Percentiles rank a stretch among this genome's conserved stretches.
Evolutionary conservation across 108 stramenopile genomes (phyloP).

Genomic region (Fragilariopsis cylindrus): DNA sequence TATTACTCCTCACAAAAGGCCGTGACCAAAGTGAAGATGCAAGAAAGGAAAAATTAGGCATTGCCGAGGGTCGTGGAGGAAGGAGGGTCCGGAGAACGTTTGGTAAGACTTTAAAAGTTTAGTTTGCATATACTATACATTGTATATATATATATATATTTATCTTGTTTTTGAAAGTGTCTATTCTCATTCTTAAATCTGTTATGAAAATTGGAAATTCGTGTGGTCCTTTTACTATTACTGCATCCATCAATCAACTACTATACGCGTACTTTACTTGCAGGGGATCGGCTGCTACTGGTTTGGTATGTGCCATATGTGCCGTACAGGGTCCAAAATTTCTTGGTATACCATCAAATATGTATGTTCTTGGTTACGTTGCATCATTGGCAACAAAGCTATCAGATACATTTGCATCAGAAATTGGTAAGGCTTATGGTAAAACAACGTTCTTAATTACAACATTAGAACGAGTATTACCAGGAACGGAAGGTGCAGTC

Average conservation of each 20-base stretch:
- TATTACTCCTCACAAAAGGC: not conserved
- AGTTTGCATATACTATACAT: not conserved
- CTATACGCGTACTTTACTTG: too few species aligned
- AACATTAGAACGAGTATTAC: conserved; percentile 79
- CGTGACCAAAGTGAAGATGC: conserved; percentile 90
- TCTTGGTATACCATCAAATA: conserved; percentile 54
- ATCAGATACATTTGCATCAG: conserved; percentile 95
- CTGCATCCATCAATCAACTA: too few species aligned
- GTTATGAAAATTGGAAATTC: not conserved
- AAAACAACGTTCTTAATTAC: conserved; percentile 94
- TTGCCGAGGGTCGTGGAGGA: conserved; percentile 92
- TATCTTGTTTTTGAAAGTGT: not conserved
- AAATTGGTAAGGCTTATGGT: conserved; percentile 96
- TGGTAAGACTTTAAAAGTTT: conserved; percentile 53
- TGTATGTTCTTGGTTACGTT: conserved; percentile 83
- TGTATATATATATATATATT: not conserved
- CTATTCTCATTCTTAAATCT: not conserved
- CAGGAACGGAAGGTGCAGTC: conserved; percentile 88
- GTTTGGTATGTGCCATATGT: conserved; percentile 64
- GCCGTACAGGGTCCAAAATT: conserved; percentile 50
- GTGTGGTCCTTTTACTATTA: not conserved
- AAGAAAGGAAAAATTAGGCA: conserved; percentile 84
- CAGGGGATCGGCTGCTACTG: conserved; percentile 86
- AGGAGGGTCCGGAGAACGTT: conserved; percentile 95
- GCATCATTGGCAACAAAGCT: conserved; percentile 92